Evolutionary conservation across 345 rosid species (phyloP).

Genomic region (Rhodamnia rubescens): DNA sequence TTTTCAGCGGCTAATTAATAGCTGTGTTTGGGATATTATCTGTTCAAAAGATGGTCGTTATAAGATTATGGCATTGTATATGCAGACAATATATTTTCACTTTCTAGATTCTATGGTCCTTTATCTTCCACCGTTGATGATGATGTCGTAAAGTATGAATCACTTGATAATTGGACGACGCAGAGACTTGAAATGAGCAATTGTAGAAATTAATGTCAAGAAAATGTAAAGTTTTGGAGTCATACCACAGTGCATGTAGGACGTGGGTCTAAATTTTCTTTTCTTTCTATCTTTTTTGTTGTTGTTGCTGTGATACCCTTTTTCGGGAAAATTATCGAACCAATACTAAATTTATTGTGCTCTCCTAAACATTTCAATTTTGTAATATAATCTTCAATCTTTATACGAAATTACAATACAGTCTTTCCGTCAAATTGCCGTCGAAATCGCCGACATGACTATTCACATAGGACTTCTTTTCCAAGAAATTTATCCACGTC

Average conservation of each 20-base stretch:
- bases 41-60: background rate
- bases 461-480: rapidly evolving
- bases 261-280: background rate
- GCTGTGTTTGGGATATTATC: background rate
- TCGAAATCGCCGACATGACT: background rate
- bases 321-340: background rate
- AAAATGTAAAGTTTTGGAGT: background rate
- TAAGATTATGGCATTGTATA: too few species aligned
- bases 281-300: background rate
- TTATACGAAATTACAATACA: background rate
- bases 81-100: background rate
- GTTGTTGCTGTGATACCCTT: background rate
- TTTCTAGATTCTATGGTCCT: background rate
- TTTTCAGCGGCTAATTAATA: background rate
- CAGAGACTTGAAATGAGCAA: background rate
- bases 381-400: background rate
- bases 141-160: background rate
- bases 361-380: background rate
- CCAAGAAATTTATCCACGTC: rapidly evolving
- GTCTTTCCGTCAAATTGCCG: background rate
- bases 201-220: background rate
- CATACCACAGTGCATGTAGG: background rate
- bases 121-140: background rate
- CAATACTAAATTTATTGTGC: background rate
- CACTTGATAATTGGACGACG: background rate